A percentile compares a stretch with the other conserved stretches of the same genome.
These are phyloP conservation scores for Avena sativa DNA, from an alignment of 176 grass and related monocot genomes.

Conservation along the genomic window DNA sequence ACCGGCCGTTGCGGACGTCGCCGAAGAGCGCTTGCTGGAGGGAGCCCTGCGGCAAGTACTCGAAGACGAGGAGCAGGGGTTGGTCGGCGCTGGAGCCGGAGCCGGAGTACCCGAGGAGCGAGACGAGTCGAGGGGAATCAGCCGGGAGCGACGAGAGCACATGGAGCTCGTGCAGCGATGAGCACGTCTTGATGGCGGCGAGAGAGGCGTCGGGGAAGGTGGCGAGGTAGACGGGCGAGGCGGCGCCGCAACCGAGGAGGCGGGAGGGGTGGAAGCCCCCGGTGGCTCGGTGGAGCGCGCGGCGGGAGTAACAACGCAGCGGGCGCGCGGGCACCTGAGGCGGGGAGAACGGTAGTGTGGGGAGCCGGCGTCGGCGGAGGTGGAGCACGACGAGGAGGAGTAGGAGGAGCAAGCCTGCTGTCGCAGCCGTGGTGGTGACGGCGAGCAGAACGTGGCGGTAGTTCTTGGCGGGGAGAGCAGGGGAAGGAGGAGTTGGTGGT, in stretches of 20 bases:
- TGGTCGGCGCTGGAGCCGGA: not conserved
- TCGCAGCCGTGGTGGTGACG: not conserved
- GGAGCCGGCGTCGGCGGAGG: conserved; percentile 4
- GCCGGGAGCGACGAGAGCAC: conserved; percentile 28
- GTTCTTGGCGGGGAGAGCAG: not conserved
- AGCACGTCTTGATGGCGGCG: conserved; percentile 53
- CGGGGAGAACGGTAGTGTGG: conserved; percentile 27
- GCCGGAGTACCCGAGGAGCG: conserved; percentile 53
- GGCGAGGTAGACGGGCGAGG: conserved; percentile 67
- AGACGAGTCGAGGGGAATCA: conserved; percentile 56
- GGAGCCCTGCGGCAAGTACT: conserved; percentile 73
- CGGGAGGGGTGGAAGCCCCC: conserved; percentile 61
- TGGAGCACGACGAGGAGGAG: conserved; percentile 1
- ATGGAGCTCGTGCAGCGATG: conserved; percentile 58
- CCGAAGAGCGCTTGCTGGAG: conserved; percentile 70
- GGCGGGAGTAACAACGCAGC: conserved; percentile 35
- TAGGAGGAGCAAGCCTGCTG: not conserved
- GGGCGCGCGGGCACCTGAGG: conserved; percentile 9
- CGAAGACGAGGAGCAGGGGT: conserved; percentile 62
- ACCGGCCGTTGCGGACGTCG: not conserved
- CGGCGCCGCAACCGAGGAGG: conserved; percentile 73
- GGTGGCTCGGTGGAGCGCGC: conserved; percentile 54
- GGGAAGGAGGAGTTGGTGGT: not conserved
- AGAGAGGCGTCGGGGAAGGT: conserved; percentile 55
- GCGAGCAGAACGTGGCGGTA: conserved; percentile 10